Conservation (phyloP, 768 basidiomycete species). For the Mycena belliarum region DNA sequence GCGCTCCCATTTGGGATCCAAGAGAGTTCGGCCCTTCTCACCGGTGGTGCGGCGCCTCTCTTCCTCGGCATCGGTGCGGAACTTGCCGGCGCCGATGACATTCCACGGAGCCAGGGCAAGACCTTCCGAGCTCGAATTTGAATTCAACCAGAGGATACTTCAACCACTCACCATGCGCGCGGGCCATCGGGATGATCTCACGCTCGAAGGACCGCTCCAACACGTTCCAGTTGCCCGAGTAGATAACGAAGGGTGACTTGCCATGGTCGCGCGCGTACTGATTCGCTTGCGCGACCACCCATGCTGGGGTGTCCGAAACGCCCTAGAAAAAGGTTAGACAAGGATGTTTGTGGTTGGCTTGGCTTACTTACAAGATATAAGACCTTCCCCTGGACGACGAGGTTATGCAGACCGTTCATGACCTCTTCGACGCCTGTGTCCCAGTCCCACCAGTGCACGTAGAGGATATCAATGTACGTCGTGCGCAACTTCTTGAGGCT, state of each 20-base stretch:
- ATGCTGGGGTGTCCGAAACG: constrained; percentile 36
- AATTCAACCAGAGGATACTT: neutral
- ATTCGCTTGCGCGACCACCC: constrained; percentile 42
- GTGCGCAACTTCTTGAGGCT: constrained; percentile 43
- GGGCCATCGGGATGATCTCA: constrained; percentile 43
- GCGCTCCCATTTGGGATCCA: constrained; percentile 15
- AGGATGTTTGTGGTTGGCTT: too few species aligned
- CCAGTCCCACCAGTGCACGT: constrained; percentile 56
- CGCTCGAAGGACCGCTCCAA: constrained; percentile 43
- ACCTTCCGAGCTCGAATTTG: constrained; percentile 5
- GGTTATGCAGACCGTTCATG: constrained; percentile 44
- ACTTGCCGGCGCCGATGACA: neutral
- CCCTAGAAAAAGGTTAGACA: constrained; percentile 12
- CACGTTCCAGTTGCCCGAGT: constrained; percentile 41
- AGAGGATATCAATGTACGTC: constrained; percentile 57
- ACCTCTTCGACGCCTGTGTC: constrained; percentile 37
- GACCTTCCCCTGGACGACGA: constrained; percentile 45
- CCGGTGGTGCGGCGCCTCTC: constrained; percentile 30
- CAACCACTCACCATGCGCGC: neutral
- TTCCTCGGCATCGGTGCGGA: constrained; percentile 9
- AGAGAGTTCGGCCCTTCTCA: constrained; percentile 30
- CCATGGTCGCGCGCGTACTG: constrained; percentile 43
- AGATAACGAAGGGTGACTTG: constrained; percentile 45
- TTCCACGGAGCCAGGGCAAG: constrained; percentile 4
- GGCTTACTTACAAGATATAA: constrained; percentile 32